These are phyloP conservation scores for Ulmus americana DNA, from an alignment of 331 rosid species.

Conservation along the genomic window DNA sequence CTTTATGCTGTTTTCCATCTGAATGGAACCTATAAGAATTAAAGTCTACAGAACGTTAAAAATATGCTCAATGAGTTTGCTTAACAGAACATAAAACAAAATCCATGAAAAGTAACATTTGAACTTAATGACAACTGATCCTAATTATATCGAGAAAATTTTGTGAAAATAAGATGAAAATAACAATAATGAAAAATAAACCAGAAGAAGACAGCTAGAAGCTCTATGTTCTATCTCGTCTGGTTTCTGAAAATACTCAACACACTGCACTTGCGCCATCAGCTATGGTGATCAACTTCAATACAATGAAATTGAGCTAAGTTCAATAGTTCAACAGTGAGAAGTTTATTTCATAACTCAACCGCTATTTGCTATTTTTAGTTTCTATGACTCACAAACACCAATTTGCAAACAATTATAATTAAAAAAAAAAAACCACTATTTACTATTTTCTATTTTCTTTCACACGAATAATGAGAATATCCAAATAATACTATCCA, in stretches of 20 bases:
- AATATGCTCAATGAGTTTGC: not conserved
- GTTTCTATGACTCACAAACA: no score
- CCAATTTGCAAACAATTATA: no score
- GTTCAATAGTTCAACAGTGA: not conserved
- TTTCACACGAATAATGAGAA: no score
- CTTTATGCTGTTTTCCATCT: conserved; percentile 43
- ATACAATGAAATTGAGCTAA: not conserved
- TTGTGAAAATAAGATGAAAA: not conserved
- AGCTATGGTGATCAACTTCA: not conserved
- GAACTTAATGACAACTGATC: not conserved
- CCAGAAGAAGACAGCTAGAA: not conserved
- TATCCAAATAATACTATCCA: no score
- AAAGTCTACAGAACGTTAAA: conserved; percentile 10
- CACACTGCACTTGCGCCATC: not conserved
- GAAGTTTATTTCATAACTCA: no score
- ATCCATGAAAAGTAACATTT: not conserved
- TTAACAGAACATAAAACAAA: not conserved
- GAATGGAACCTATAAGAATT: conserved; percentile 53
- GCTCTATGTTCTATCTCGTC: not conserved
- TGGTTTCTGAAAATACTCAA: not conserved
- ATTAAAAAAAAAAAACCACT: no score
- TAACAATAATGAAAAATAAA: not conserved
- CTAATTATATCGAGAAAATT: not conserved
- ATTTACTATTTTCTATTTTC: no score
- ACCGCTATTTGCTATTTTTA: no score